A percentile compares a stretch with the other conserved stretches of the same genome.
Conservation (phyloP, 768 basidiomycete species). For the Grammothele lineata region DNA sequence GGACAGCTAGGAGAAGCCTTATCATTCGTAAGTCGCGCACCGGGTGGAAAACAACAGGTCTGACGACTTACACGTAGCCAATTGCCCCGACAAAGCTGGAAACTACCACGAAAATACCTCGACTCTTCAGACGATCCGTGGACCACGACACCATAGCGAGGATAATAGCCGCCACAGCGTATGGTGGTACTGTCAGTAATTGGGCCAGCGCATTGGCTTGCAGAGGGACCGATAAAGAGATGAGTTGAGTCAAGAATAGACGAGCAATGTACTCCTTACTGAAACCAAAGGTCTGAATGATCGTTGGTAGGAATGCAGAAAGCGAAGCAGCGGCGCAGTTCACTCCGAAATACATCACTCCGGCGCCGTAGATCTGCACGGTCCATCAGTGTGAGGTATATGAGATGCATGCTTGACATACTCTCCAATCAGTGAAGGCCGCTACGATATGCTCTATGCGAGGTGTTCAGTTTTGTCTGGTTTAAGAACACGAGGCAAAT, state of each 20-base stretch:
- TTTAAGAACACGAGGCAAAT: conserved; percentile 28
- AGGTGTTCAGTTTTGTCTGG: conserved; percentile 11
- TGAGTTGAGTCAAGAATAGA: conserved; percentile 2
- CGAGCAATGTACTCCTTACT: conserved; percentile 38
- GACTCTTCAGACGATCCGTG: conserved; percentile 62
- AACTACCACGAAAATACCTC: conserved; percentile 45
- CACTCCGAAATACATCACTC: conserved; percentile 73
- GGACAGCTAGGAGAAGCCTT: conserved; percentile 47
- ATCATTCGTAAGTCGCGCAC: no score
- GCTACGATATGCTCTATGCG: conserved; percentile 51
- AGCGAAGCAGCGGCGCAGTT: conserved; percentile 74
- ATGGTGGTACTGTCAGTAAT: conserved; percentile 75
- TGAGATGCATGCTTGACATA: neutral
- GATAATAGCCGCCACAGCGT: conserved; percentile 61
- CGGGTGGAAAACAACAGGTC: no score
- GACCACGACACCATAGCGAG: conserved; percentile 50
- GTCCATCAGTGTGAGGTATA: neutral
- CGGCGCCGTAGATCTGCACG: conserved; percentile 56
- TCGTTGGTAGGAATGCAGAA: conserved; percentile 80
- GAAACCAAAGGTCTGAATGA: conserved; percentile 68
- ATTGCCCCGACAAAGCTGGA: conserved; percentile 44
- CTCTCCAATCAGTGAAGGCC: conserved; percentile 68
- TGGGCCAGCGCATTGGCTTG: conserved; percentile 61
- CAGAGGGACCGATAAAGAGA: no score
- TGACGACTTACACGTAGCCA: conserved; percentile 50